A percentile compares a stretch with the other conserved stretches of the same genome.
phyloP scores from a whole-genome alignment of 139 green algal genomes.

The Tetradesmus obliquus region DNA sequence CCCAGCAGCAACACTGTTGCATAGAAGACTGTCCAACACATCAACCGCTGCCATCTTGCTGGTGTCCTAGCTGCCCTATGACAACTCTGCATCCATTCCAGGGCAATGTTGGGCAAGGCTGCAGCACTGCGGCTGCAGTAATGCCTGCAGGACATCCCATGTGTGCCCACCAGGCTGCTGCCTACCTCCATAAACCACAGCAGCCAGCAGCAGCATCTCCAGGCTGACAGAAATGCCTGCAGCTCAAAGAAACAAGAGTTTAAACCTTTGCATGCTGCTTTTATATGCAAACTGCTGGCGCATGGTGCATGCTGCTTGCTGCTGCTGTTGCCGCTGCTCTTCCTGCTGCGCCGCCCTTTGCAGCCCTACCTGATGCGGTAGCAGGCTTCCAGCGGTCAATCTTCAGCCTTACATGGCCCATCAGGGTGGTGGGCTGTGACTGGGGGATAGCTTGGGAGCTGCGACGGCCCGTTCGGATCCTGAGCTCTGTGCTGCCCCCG shows the following conservation, averaged over 20 bases:
- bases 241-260: neutral
- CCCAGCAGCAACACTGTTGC: too few species aligned
- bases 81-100: too few species aligned
- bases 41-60: too few species aligned
- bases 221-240: constrained; percentile 37
- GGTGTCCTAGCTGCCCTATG: too few species aligned
- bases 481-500: neutral
- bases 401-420: neutral
- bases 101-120: neutral
- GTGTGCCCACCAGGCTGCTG: neutral
- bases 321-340: neutral
- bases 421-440: neutral
- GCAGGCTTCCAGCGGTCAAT: neutral
- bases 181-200: constrained; percentile 47
- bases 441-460: neutral
- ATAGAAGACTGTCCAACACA: too few species aligned
- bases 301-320: neutral
- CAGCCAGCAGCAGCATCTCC: constrained; percentile 35
- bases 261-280: neutral
- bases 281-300: neutral
- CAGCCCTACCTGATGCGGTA: neutral
- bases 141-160: neutral
- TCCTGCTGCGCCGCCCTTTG: neutral
- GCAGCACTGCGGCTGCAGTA: neutral
- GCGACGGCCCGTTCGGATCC: neutral